Evolutionary conservation across 1,284 basidiomycete genomes (phyloP).

Genomic region (Fomitiporia mediterranea): DNA sequence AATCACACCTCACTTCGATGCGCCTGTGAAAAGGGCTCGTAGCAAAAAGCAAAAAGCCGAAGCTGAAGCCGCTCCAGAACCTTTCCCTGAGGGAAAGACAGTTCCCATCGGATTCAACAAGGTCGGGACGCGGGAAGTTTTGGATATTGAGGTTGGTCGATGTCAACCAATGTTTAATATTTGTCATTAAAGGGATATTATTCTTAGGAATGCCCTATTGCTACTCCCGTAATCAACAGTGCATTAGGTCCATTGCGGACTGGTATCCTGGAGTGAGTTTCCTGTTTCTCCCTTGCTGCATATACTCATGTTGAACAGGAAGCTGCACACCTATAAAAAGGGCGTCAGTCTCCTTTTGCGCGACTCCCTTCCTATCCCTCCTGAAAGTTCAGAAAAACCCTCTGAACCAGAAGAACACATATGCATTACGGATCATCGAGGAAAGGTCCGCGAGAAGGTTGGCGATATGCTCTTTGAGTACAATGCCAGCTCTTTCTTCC

Average conservation of each 20-base stretch:
- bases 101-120: constrained; percentile 89
- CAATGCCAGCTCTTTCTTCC: constrained; percentile 89
- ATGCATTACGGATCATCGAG: constrained; percentile 82
- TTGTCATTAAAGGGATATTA: not conserved
- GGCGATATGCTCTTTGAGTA: constrained; percentile 84
- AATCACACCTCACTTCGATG: constrained; percentile 94
- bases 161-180: not conserved
- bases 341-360: constrained; percentile 91
- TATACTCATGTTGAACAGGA: constrained; percentile 41
- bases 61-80: constrained; percentile 21
- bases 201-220: constrained; percentile 88
- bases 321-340: constrained; percentile 77
- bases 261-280: constrained; percentile 62
- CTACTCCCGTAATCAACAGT: constrained; percentile 77
- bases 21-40: constrained; percentile 50
- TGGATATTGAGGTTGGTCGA: constrained; percentile 87
- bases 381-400: constrained; percentile 28
- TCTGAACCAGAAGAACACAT: constrained; percentile 52
- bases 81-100: constrained; percentile 37
- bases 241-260: constrained; percentile 60
- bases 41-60: constrained; percentile 34
- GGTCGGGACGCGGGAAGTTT: constrained; percentile 68
- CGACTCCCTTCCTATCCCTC: constrained; percentile 61
- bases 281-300: not conserved
- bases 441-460: constrained; percentile 80